Evolutionary conservation across 75 land plant genomes (phyloP).

Genomic region (Isoetes taiwanensis): DNA sequence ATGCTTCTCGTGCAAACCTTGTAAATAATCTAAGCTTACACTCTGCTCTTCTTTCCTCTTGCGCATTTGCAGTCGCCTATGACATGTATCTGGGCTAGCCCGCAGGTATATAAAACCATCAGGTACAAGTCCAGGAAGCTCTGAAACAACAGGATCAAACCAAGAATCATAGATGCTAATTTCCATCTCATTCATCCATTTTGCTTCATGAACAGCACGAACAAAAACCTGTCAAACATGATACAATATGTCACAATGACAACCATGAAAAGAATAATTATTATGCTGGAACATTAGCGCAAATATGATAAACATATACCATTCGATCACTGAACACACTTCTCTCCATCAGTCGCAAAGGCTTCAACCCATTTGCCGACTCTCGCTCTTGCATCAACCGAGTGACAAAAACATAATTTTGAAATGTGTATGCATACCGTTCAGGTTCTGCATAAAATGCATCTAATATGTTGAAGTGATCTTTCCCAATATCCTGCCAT

Average conservation of each 20-base stretch:
- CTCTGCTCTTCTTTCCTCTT: constrained; percentile 73
- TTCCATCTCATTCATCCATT: constrained; percentile 99
- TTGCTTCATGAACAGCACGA: constrained; percentile 98
- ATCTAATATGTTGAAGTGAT: constrained; percentile 85
- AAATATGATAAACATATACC: constrained; percentile 30
- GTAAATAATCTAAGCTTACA: constrained; percentile 73
- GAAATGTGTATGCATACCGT: constrained; percentile 97
- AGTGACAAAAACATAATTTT: constrained; percentile 97
- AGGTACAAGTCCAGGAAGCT: constrained; percentile 83
- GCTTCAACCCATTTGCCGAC: constrained; percentile 74
- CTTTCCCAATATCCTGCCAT: constrained; percentile 70
- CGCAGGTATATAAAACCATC: constrained; percentile 96
- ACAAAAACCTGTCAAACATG: constrained; percentile 66
- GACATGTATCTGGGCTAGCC: constrained; percentile 95
- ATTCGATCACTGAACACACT: constrained; percentile 98
- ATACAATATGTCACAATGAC: neutral
- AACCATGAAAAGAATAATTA: neutral
- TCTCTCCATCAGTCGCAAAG: constrained; percentile 93
- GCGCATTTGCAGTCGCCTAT: constrained; percentile 60
- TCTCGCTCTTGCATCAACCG: constrained; percentile 97
- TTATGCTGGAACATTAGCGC: neutral
- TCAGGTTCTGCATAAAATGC: constrained; percentile 95
- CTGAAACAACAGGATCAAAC: constrained; percentile 97
- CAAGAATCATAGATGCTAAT: constrained; percentile 98
- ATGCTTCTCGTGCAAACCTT: constrained; percentile 89